Evolutionary conservation across 2,329 filamentous ascomycete genomes (phyloP).

Genomic region (Aspergillus sp.): DNA sequence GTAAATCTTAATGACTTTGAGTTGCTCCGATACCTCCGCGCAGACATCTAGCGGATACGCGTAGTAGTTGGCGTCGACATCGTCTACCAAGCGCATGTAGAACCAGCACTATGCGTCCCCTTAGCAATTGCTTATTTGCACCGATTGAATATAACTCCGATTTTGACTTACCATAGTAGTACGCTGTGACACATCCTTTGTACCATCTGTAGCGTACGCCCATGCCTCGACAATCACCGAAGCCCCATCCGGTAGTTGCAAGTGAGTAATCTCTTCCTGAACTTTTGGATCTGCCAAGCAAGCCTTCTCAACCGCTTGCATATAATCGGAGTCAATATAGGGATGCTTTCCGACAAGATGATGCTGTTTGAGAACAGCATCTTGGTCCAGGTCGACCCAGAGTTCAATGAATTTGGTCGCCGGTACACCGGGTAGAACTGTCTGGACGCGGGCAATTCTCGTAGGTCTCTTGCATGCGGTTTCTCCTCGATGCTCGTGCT

Average conservation of each 20-base stretch:
- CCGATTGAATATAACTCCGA: neutral
- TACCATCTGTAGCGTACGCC: slow-evolving; percentile 53
- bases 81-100: slow-evolving; percentile 41
- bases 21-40: slow-evolving; percentile 51
- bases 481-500: slow-evolving; percentile 40
- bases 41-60: slow-evolving; percentile 57
- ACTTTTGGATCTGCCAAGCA: slow-evolving; percentile 47
- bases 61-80: slow-evolving; percentile 56
- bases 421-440: slow-evolving; percentile 9
- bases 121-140: neutral
- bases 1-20: slow-evolving; percentile 53
- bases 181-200: slow-evolving; percentile 49
- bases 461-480: slow-evolving; percentile 22
- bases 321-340: slow-evolving; percentile 42
- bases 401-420: slow-evolving; percentile 24
- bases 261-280: slow-evolving; percentile 37
- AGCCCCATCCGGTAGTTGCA: slow-evolving; percentile 48
- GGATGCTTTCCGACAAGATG: slow-evolving; percentile 26
- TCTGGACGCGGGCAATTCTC: slow-evolving; percentile 44
- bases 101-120: slow-evolving; percentile 26
- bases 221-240: slow-evolving; percentile 54
- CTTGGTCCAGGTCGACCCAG: slow-evolving; percentile 21
- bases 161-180: slow-evolving; percentile 47
- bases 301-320: slow-evolving; percentile 49
- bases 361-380: slow-evolving; percentile 13